Evolutionary conservation across 768 basidiomycete species (phyloP).

Genomic region (Phylloporus rhodoxanthus): DNA sequence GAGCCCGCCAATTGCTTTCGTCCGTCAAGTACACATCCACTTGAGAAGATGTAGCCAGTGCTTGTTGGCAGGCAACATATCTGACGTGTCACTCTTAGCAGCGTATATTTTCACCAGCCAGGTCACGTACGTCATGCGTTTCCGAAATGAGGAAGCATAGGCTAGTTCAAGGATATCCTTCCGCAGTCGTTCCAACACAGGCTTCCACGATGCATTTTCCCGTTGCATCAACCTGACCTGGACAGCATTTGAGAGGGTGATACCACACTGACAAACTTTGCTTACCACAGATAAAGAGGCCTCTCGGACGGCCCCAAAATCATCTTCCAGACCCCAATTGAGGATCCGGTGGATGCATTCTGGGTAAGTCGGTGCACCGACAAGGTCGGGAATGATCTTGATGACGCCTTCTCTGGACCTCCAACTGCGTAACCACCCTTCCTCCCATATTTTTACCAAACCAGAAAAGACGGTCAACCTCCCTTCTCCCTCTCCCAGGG

Average conservation of each 20-base stretch:
- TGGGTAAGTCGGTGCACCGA: conserved; percentile 38
- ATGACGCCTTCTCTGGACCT: conserved; percentile 71
- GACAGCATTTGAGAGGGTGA: conserved; percentile 13
- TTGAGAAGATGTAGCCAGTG: conserved; percentile 39
- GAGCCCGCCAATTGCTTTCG: conserved; percentile 42
- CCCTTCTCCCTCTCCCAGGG: conserved; percentile 44
- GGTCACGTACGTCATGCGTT: conserved; percentile 64
- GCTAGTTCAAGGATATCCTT: conserved; percentile 42
- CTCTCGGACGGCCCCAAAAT: conserved; percentile 81
- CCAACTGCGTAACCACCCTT: conserved; percentile 64
- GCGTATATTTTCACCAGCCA: conserved; percentile 5
- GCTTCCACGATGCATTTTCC: conserved; percentile 32
- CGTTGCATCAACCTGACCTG: conserved; percentile 48
- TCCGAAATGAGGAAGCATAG: conserved; percentile 44
- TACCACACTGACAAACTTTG: conserved; percentile 3
- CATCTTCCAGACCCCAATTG: conserved; percentile 61
- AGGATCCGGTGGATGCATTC: conserved; percentile 51
- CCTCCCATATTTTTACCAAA: conserved; percentile 51
- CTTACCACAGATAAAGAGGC: conserved; percentile 63
- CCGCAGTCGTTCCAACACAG: conserved; percentile 35
- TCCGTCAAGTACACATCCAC: conserved; percentile 36
- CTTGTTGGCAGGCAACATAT: conserved; percentile 69
- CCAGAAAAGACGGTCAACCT: conserved; percentile 42
- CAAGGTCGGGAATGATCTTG: conserved; percentile 47
- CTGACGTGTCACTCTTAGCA: conserved; percentile 34